Evolutionary conservation across 2,329 filamentous ascomycete genomes (phyloP).

Genomic region (Cladosporium velox): DNA sequence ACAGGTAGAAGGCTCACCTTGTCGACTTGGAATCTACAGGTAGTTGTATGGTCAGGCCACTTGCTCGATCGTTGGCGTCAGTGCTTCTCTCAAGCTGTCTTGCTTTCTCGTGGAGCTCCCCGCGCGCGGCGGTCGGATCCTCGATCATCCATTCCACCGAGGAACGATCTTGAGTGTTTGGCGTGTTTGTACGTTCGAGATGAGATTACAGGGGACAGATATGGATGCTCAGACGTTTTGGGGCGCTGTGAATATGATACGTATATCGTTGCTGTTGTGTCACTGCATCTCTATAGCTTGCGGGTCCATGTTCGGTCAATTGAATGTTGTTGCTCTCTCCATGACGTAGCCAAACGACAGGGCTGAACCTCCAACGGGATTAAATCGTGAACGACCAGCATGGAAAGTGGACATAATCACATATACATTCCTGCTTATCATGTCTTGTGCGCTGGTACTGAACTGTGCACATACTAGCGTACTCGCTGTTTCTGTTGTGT

Average conservation of each 20-base stretch:
- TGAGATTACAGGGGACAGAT: not conserved
- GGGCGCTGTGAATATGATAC: not conserved
- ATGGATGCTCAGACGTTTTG: not conserved
- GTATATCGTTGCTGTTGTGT: not conserved
- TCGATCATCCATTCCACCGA: not conserved
- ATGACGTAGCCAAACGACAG: not conserved
- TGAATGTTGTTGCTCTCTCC: not conserved
- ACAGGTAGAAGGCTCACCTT: not conserved
- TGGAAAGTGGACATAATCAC: not conserved
- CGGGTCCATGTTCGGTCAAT: not conserved
- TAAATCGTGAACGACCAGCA: not conserved
- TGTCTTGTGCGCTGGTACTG: too few relatives aligned
- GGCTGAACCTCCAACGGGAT: not conserved
- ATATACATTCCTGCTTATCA: not conserved
- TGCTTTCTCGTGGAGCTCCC: conserved; percentile 7
- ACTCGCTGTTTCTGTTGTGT: not conserved
- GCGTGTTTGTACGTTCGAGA: not conserved
- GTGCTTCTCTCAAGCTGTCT: conserved; percentile 5
- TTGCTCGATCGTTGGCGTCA: not conserved
- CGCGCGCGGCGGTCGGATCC: not conserved
- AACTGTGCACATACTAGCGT: not conserved
- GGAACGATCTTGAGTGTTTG: not conserved
- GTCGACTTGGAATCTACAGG: not conserved
- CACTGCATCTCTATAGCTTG: not conserved
- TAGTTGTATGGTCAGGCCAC: not conserved